phyloP scores from a whole-genome alignment of 2,329 filamentous ascomycete genomes.

The Exophiala calicioides region DNA sequence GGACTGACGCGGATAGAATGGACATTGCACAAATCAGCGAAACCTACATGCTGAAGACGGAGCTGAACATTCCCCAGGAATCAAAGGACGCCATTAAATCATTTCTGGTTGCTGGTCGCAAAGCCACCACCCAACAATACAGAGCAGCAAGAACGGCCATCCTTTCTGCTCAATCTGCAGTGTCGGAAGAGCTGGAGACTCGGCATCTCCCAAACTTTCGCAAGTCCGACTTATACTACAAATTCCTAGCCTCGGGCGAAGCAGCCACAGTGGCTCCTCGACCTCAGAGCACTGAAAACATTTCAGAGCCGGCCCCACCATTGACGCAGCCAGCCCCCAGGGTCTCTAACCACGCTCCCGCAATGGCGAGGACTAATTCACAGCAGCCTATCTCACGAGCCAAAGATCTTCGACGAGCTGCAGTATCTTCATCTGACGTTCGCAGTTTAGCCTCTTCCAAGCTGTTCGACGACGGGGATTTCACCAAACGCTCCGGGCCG shows the following conservation, averaged over 20 bases:
- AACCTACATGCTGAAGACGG: conserved; percentile 78
- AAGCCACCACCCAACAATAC: conserved; percentile 79
- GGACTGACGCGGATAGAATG: conserved; percentile 79
- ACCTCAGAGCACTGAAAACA: conserved; percentile 14
- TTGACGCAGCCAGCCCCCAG: conserved; percentile 1
- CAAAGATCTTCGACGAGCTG: conserved; percentile 60
- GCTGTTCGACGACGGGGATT: conserved; percentile 45
- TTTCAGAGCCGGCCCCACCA: conserved; percentile 13
- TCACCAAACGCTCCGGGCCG: conserved; percentile 15
- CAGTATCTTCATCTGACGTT: conserved; percentile 63
- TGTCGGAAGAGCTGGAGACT: conserved; percentile 80
- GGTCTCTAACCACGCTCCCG: conserved; percentile 39
- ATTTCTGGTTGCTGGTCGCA: conserved; percentile 76
- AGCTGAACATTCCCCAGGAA: conserved; percentile 73
- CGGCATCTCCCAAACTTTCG: conserved; percentile 83
- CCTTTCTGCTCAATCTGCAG: conserved; percentile 75
- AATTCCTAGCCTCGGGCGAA: conserved; percentile 89
- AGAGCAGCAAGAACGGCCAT: conserved; percentile 78
- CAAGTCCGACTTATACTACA: conserved; percentile 91
- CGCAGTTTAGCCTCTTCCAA: conserved; percentile 46
- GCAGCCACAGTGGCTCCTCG: conserved; percentile 36
- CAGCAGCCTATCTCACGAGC: conserved; percentile 46
- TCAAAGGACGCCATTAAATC: conserved; percentile 69
- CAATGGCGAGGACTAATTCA: conserved; percentile 52
- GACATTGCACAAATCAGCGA: conserved; percentile 92